These are phyloP conservation scores for Cardamine resedifolia DNA, from an alignment of 345 rosid species.

Conservation along the genomic window DNA sequence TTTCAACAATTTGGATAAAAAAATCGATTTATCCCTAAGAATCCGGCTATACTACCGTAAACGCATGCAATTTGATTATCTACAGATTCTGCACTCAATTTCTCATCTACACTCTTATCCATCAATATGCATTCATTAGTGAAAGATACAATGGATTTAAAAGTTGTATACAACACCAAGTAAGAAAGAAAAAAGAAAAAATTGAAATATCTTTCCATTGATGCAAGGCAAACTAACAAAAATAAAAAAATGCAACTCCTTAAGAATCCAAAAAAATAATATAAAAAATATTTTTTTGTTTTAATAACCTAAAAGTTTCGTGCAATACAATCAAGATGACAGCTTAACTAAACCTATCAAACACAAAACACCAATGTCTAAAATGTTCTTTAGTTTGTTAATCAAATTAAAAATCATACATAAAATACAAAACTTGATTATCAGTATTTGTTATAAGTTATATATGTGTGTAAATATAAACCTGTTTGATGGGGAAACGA, in stretches of 20 bases:
- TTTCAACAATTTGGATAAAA: not conserved
- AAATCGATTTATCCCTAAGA: not conserved
- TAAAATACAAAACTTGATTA: not conserved
- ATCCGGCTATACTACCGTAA: not conserved
- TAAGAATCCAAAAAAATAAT: not conserved
- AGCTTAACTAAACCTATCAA: conserved; percentile 23
- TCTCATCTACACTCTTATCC: not conserved
- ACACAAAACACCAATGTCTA: not conserved
- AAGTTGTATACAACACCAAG: not conserved
- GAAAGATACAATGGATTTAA: not conserved
- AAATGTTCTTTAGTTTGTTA: conserved; percentile 24
- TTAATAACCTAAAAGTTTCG: conserved; percentile 10
- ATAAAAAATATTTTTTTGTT: no score
- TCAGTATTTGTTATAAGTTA: not conserved
- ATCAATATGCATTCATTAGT: not conserved
- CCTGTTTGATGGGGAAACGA: conserved; percentile 85
- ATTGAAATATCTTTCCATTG: not conserved
- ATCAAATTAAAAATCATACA: conserved; percentile 25
- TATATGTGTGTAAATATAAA: not conserved
- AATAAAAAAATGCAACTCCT: not conserved
- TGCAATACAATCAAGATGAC: conserved; percentile 25
- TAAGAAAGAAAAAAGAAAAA: not conserved
- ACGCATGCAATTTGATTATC: not conserved
- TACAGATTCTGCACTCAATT: not conserved
- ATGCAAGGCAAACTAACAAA: not conserved